Base-by-base conservation (phyloP, 768 basidiomycete genomes). In the Pulveroboletus sp. region DNA sequence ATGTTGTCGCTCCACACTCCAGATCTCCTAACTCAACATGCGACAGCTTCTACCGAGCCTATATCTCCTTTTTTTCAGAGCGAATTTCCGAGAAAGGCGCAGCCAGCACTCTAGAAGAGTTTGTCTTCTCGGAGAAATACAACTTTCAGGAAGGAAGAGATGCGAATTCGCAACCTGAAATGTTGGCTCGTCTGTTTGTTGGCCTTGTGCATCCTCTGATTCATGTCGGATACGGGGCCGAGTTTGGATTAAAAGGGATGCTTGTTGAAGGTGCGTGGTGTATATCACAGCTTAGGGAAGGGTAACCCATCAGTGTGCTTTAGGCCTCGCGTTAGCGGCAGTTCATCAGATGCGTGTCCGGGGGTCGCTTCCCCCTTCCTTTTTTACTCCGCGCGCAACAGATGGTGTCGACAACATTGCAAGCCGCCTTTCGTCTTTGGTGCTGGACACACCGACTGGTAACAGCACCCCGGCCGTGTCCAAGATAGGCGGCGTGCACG, bases 121-220 rank as follows among this genome's bases (percentile, higher is more conserved):
- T 72, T 40, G 21, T 63, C 38, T 73, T 67, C 39, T 67, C 65
- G 2, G 47, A 67, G 19, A 50, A 59, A 29, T 63, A 61, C 43
- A 69, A 63, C 33, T 56, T 52, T 16, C 52, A 36, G 34, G 8
- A 55, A 14, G 60, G 54, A 25, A 50, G 45, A 21, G 45, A 58
- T 21, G 41, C 32, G 2, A 38, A 34, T 0, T 5, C 49, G 3
- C 72, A 77, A 21, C 80, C 79, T 0, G 67, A 73, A 47, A 80
- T 87, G 79, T 61, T 86, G 6, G 69, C 65, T 44, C 76, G 81
- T 16, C 71, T 81, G 47, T 24, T 51, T 13, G 65, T 72, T 0
- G 80, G 75, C 0, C 54, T 87, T 19, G 5, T 86, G 2, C 87
- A 88, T 54, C 75, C 85, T 0, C 38, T 85, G 46, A 86, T 87